Conservation (phyloP, 208 protist species). For the Naegleria lovaniensis region DNA sequence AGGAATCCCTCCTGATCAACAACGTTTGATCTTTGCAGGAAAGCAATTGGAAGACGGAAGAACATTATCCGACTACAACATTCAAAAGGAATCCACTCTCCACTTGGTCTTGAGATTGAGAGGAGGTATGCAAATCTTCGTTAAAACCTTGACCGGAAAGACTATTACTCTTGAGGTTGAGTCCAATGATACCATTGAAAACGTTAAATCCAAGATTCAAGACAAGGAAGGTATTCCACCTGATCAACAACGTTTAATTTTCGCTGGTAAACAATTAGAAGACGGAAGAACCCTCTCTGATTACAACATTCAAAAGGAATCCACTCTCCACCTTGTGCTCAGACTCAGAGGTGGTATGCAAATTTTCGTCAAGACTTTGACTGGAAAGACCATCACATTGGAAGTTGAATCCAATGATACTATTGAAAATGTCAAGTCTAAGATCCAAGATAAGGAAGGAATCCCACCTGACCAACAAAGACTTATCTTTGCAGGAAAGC, state of each 20-base stretch:
- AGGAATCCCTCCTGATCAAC: background rate
- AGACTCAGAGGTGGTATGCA: background rate
- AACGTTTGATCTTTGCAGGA: background rate
- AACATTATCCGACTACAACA: background rate
- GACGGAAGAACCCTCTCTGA: conserved; percentile 34
- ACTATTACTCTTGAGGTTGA: background rate
- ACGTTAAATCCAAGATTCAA: background rate
- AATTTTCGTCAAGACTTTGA: background rate
- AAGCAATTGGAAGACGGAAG: background rate
- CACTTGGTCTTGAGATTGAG: conserved; percentile 8
- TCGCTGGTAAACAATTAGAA: background rate
- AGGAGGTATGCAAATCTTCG: background rate
- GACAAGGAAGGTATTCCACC: background rate
- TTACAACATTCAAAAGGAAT: conserved; percentile 63
- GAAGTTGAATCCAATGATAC: background rate
- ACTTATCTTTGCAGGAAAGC: background rate
- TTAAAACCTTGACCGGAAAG: background rate
- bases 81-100: background rate
- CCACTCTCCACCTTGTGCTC: background rate
- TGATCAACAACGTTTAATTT: background rate
- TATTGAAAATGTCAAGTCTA: background rate
- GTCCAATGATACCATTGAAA: background rate
- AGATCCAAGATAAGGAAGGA: background rate
- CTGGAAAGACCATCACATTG: background rate
- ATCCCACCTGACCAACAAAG: conserved; percentile 14